These are phyloP conservation scores for Cystobasidium onofrii DNA, from an alignment of 768 basidiomycete genomes.

Conservation along the genomic window DNA sequence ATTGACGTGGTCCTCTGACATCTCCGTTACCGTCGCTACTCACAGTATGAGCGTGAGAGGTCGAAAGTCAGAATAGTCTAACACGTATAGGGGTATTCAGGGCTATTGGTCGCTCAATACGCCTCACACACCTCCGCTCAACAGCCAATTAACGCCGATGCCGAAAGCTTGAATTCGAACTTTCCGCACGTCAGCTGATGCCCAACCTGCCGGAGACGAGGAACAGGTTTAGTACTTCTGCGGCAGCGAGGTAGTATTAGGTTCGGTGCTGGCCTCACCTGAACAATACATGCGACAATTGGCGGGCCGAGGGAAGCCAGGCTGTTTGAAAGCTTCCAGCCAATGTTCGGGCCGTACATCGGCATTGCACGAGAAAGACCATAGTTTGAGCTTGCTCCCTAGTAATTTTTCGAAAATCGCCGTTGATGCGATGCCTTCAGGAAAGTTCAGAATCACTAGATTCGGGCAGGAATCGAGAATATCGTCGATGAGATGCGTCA, in stretches of 20 bases:
- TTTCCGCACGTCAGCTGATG: neutral
- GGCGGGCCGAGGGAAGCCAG: neutral
- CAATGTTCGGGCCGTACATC: constrained; percentile 7
- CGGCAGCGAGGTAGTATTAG: neutral
- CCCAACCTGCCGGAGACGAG: neutral
- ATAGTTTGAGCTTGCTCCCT: neutral
- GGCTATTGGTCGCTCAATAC: neutral
- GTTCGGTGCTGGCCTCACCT: neutral
- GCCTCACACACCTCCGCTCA: neutral
- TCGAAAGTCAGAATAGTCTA: neutral
- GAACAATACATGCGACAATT: neutral
- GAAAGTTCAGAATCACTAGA: neutral
- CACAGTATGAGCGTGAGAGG: neutral
- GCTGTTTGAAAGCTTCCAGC: constrained; percentile 5
- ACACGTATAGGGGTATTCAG: neutral
- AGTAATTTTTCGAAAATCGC: neutral
- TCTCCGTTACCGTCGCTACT: neutral
- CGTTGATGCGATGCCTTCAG: neutral
- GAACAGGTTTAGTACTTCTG: too few species aligned
- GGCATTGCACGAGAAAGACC: neutral
- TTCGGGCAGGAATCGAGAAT: neutral
- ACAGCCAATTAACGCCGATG: neutral
- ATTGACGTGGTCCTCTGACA: neutral
- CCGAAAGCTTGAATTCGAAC: constrained; percentile 9
- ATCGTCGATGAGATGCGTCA: neutral